A percentile compares a stretch with the other conserved stretches of the same genome.
These are phyloP conservation scores for Microglena sp. DNA, from an alignment of 139 green algal species.

Conservation along the genomic window DNA sequence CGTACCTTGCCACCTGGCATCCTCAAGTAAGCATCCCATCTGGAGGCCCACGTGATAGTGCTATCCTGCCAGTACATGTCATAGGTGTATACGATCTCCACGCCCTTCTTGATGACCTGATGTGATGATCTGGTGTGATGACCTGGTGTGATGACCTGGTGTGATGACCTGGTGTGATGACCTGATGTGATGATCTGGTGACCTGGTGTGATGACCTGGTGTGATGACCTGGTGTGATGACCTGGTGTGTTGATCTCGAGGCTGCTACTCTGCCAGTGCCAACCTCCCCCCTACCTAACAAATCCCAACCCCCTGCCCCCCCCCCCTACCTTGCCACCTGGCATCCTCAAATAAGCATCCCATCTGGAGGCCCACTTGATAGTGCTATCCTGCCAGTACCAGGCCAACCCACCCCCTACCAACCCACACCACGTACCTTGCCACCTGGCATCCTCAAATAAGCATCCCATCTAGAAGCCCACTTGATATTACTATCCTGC, in stretches of 20 bases:
- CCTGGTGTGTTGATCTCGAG: no score
- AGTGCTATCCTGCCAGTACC: conserved; percentile 72
- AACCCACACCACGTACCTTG: conserved; percentile 19
- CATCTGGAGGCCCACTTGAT: conserved; percentile 85
- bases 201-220: no score
- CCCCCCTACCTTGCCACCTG: conserved; percentile 51
- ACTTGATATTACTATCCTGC: conserved; percentile 67
- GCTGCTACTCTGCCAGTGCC: no score
- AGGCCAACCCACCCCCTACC: neutral
- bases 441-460: conserved; percentile 90
- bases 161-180: no score
- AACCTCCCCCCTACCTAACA: no score
- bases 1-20: conserved; percentile 72
- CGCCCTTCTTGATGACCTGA: conserved; percentile 61
- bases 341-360: conserved; percentile 94
- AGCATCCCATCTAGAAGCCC: conserved; percentile 85
- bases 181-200: no score
- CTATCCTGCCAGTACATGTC: conserved; percentile 83
- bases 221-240: no score
- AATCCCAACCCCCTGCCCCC: no score
- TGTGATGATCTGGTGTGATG: no score
- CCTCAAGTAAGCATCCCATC: conserved; percentile 91
- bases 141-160: no score
- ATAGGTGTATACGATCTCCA: conserved; percentile 74
- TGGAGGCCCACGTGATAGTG: conserved; percentile 72